phyloP scores from a whole-genome alignment of 768 basidiomycete genomes.

The Daedaleopsis sinensis region DNA sequence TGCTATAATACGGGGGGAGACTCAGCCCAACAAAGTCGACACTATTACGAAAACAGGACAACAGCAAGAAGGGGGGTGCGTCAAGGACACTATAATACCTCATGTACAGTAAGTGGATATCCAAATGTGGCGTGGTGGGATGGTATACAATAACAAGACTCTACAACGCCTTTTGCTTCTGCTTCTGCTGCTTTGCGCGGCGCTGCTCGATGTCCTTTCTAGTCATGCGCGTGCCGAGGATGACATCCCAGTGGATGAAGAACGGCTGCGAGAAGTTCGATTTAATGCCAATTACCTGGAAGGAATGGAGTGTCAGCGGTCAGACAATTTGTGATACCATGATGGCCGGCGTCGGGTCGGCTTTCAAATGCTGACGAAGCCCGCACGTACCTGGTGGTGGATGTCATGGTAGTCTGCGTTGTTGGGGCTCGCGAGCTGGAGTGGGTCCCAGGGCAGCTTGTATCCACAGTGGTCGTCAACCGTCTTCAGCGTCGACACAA shows the following conservation, averaged over 20 bases:
- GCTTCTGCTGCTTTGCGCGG: conserved; percentile 23
- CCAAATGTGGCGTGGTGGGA: too few relatives aligned
- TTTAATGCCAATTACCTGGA: conserved; percentile 81
- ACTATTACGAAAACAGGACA: too few relatives aligned
- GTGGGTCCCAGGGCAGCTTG: conserved; percentile 85
- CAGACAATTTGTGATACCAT: neutral
- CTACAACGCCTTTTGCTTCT: conserved; percentile 21
- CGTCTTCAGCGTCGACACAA: conserved; percentile 85
- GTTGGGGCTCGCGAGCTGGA: conserved; percentile 83
- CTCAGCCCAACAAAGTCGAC: too few relatives aligned
- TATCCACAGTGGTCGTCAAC: conserved; percentile 98
- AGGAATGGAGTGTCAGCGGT: conserved; percentile 4
- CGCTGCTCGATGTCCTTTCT: conserved; percentile 64
- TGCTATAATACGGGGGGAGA: neutral
- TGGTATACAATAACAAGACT: neutral
- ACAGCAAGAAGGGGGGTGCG: neutral
- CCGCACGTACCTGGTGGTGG: conserved; percentile 81
- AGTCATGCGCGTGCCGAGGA: conserved; percentile 86
- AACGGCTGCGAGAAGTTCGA: conserved; percentile 96
- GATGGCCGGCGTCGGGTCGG: neutral
- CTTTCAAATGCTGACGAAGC: neutral
- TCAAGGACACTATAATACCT: neutral
- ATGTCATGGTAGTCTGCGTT: conserved; percentile 98
- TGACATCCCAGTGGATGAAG: conserved; percentile 90
- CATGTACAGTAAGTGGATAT: neutral